phyloP scores from a whole-genome alignment of 352 stramenopile genomes.

The Thalassiosira hispida region DNA sequence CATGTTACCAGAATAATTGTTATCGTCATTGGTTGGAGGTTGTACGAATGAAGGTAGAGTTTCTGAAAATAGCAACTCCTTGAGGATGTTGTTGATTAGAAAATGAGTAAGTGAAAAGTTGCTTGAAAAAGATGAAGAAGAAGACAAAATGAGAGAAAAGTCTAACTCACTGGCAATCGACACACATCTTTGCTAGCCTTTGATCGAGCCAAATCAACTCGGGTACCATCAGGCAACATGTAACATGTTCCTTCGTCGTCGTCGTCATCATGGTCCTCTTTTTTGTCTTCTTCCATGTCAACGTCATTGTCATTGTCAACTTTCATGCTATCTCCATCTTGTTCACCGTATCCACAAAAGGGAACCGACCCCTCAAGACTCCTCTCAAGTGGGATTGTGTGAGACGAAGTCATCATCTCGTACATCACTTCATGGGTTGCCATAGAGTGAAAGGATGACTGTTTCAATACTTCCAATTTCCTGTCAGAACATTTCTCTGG shows the following conservation, averaged over 20 bases:
- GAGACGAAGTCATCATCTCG: conserved; percentile 64
- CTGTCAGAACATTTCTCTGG: conserved; percentile 5
- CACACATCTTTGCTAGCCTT: conserved; percentile 65
- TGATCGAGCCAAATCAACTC: conserved; percentile 54
- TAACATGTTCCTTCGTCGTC: conserved; percentile 43
- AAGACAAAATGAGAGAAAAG: not conserved
- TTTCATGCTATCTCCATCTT: not conserved
- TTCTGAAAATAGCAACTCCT: conserved; percentile 47
- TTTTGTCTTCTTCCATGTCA: conserved; percentile 29
- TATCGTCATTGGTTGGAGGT: conserved; percentile 3
- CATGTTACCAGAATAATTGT: conserved; percentile 28
- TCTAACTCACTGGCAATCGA: conserved; percentile 44
- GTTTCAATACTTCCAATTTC: conserved; percentile 19
- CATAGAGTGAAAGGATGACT: conserved; percentile 62
- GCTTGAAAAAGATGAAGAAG: conserved; percentile 1
- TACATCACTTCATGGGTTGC: conserved; percentile 77
- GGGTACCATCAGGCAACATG: conserved; percentile 70
- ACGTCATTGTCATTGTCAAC: conserved; percentile 21
- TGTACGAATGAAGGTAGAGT: conserved; percentile 23
- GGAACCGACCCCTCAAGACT: conserved; percentile 3
- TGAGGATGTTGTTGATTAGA: conserved; percentile 48
- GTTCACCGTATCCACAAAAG: conserved; percentile 30
- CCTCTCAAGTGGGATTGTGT: conserved; percentile 22
- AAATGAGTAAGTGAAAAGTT: conserved; percentile 35
- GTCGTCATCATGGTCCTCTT: conserved; percentile 15